phyloP scores from a whole-genome alignment of 176 grass and related monocot species.

The Phoenix roebelenii region DNA sequence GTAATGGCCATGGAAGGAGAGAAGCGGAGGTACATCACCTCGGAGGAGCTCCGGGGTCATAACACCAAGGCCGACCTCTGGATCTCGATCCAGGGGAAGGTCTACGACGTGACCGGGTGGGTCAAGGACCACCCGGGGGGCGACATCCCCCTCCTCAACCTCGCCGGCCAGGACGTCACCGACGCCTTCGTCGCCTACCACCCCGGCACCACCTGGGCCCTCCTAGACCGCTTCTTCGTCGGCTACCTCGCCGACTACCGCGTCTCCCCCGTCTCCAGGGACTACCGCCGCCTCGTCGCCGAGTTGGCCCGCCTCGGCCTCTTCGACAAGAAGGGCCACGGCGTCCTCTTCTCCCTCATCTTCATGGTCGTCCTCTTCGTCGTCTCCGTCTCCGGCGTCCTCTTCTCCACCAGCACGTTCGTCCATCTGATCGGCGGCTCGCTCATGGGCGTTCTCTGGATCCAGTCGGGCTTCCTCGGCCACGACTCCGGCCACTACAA shows the following conservation, averaged over 20 bases:
- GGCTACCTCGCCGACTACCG: conserved; percentile 18
- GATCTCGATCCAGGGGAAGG: conserved; percentile 52
- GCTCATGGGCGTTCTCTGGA: conserved; percentile 23
- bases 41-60: conserved; percentile 34
- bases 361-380: conserved; percentile 13
- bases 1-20: not conserved
- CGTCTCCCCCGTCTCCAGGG: conserved; percentile 24
- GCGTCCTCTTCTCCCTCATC: not conserved
- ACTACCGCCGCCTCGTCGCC: conserved; percentile 28
- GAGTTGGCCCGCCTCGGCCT: conserved; percentile 24
- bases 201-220: conserved; percentile 13
- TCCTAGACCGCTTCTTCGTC: conserved; percentile 23
- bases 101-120: conserved; percentile 23
- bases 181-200: conserved; percentile 41
- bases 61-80: conserved; percentile 22
- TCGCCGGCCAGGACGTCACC: conserved; percentile 33
- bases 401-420: not conserved
- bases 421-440: conserved; percentile 8
- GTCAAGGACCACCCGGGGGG: conserved; percentile 21
- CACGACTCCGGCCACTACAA: conserved; percentile 11
- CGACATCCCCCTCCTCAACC: conserved; percentile 20
- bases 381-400: conserved; percentile 14
- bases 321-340: conserved; percentile 27
- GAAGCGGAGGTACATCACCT: conserved; percentile 22
- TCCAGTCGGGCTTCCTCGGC: conserved; percentile 19